Conservation (phyloP, 148 eudicot genomes). For the Diospyros lotus region DNA sequence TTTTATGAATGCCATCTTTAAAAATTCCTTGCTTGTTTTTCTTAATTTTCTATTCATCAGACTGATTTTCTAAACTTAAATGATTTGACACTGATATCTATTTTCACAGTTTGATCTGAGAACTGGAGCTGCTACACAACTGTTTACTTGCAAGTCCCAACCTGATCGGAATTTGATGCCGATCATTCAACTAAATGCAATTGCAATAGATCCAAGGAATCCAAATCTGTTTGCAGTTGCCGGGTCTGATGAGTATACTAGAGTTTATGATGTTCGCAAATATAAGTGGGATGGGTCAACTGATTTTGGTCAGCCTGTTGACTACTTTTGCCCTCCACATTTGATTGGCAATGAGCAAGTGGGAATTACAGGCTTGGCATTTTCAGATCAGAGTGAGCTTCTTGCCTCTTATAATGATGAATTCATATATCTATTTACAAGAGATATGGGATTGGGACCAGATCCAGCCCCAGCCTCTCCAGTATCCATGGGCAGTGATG, state of each 20-base stretch:
- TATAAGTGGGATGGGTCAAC: conserved; percentile 65
- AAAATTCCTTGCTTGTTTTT: neutral
- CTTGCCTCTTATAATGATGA: conserved; percentile 79
- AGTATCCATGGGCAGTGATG: conserved; percentile 29
- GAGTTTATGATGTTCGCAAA: conserved; percentile 83
- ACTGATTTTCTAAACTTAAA: neutral
- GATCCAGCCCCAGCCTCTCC: conserved; percentile 43
- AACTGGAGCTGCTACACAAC: conserved; percentile 61
- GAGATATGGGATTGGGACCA: conserved; percentile 72
- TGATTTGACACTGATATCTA: neutral
- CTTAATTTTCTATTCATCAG: neutral
- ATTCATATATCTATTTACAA: conserved; percentile 69
- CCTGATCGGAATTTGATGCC: conserved; percentile 25
- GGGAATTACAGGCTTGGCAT: conserved; percentile 82
- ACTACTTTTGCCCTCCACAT: conserved; percentile 77
- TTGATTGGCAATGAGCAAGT: conserved; percentile 56
- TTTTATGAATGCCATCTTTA: neutral
- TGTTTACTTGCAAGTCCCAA: conserved; percentile 67
- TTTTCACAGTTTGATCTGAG: conserved; percentile 87
- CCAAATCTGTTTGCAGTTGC: conserved; percentile 83
- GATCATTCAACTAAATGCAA: conserved; percentile 54
- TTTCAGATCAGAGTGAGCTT: conserved; percentile 84
- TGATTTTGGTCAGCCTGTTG: conserved; percentile 71
- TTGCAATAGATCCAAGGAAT: conserved; percentile 82
- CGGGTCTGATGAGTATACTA: conserved; percentile 77